Evolutionary conservation across 805 yeast species (phyloP).

Genomic region (Nakazawaea peltata): DNA sequence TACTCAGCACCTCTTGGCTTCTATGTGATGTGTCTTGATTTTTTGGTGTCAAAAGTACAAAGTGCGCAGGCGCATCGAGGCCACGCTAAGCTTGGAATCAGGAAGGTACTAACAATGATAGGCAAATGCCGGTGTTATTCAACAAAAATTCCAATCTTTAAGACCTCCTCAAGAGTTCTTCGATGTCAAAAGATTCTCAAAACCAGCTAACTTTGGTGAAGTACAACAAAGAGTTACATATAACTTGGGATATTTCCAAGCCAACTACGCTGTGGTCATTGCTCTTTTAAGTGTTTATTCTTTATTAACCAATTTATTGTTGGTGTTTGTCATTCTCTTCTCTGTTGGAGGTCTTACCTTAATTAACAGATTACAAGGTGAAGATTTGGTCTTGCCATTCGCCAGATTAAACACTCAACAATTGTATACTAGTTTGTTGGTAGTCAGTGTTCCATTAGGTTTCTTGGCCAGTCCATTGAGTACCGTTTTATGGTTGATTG

Average conservation of each 20-base stretch:
- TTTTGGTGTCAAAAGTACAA: too few species aligned
- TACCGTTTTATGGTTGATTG: constrained; percentile 85
- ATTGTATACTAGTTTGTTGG: constrained; percentile 69
- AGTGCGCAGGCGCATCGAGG: not conserved
- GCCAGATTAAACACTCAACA: constrained; percentile 66
- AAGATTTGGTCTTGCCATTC: constrained; percentile 68
- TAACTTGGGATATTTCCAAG: constrained; percentile 80
- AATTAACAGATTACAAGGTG: constrained; percentile 73
- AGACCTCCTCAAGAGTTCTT: constrained; percentile 92
- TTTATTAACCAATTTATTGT: constrained; percentile 73
- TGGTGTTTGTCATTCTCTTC: constrained; percentile 74
- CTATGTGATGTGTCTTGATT: too few species aligned
- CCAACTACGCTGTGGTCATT: constrained; percentile 76
- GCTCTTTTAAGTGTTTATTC: constrained; percentile 74
- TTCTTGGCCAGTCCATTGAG: constrained; percentile 82
- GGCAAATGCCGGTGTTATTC: constrained; percentile 45
- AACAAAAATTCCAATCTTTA: constrained; percentile 58
- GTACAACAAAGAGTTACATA: constrained; percentile 81
- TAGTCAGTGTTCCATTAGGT: constrained; percentile 73
- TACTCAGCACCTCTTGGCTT: too few species aligned
- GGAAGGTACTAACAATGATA: constrained; percentile 11
- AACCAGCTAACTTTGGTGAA: constrained; percentile 86
- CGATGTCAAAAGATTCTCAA: constrained; percentile 81
- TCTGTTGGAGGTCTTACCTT: constrained; percentile 71
- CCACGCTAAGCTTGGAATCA: not conserved